Evolutionary conservation across 1,284 basidiomycete genomes (phyloP), one percentile per base, ranked within the genome.

Genomic region (Rhodofomes roseus): DNA sequence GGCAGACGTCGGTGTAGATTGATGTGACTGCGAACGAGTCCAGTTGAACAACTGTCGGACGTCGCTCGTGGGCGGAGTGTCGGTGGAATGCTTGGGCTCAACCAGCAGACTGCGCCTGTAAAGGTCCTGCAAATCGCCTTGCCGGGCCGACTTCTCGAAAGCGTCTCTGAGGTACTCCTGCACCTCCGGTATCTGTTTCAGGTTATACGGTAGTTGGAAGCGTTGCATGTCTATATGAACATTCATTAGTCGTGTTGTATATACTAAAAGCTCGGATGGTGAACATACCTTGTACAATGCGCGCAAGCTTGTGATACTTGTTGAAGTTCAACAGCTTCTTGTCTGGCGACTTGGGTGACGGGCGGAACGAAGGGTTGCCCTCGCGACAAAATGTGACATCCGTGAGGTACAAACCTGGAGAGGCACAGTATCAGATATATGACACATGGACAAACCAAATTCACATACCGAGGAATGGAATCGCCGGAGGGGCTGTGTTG

Each of bases 301-400:
- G 83, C 22, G 92, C 92, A 58, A 98, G 83, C 73, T 95, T 95
- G 71, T 92, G 87, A 67, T 91, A 97, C 77, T 93, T 96, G 77
- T 96, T 96, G 73, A 97, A 96, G 75, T 99, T 99, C 72, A 98
- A 82, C 53, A 99, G 76, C 70, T 89, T 91, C 73, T 93, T 89
- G 54, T 85, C 83, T 2, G 89, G 80, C 57, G 88, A 87, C 60
- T 84, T 73, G 1, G 91, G 92, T 12, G 93, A 92, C n/a, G 88
- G 82, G 63, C 96, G 83, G 66, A 88, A 82, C 8, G 91, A 89
- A 8, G 94, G 89, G 73, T 98, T 98, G 40, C 96, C 96, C 70
- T 97, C 96, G 56, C 92, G 86, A 67, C 94, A 96, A 75, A 98
- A 99, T 1, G 95, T 98, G 62, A 98, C 83, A 74, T 96, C 94